Conservation (phyloP, 495 filamentous ascomycete genomes). For the Letharia lupina region DNA sequence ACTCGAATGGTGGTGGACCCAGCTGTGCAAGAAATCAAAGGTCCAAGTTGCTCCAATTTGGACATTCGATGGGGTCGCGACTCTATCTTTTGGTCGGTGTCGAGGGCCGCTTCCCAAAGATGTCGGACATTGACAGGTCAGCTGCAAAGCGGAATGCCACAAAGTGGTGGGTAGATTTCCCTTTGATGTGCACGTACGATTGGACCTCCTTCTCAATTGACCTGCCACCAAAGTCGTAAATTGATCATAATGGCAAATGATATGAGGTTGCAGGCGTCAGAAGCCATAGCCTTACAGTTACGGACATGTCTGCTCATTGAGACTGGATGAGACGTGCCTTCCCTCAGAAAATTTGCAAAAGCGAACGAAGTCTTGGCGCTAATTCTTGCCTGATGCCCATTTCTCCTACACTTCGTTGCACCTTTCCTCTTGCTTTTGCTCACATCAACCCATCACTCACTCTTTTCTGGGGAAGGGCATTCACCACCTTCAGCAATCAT, state of each 20-base stretch:
- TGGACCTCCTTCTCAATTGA: background rate
- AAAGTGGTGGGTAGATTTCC: background rate
- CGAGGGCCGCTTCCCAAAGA: background rate
- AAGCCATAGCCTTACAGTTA: background rate
- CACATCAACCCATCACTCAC: background rate
- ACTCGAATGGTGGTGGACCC: background rate
- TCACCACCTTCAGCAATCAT: background rate
- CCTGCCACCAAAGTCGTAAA: background rate
- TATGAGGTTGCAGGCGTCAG: background rate
- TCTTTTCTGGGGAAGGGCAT: too few relatives aligned
- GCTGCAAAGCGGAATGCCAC: background rate
- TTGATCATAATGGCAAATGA: background rate
- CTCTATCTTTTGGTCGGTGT: background rate
- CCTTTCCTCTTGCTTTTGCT: conserved; percentile 1
- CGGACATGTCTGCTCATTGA: background rate
- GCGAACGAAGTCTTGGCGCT: background rate
- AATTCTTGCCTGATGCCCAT: background rate
- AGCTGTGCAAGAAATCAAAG: background rate
- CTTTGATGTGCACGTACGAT: background rate
- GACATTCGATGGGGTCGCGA: too few relatives aligned
- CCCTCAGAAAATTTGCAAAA: background rate
- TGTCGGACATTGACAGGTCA: background rate
- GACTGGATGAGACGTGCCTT: conserved; percentile 5
- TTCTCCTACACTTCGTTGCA: background rate
- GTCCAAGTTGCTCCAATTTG: background rate